phyloP scores from a whole-genome alignment of 768 basidiomycete genomes.

The Russula sp. region DNA sequence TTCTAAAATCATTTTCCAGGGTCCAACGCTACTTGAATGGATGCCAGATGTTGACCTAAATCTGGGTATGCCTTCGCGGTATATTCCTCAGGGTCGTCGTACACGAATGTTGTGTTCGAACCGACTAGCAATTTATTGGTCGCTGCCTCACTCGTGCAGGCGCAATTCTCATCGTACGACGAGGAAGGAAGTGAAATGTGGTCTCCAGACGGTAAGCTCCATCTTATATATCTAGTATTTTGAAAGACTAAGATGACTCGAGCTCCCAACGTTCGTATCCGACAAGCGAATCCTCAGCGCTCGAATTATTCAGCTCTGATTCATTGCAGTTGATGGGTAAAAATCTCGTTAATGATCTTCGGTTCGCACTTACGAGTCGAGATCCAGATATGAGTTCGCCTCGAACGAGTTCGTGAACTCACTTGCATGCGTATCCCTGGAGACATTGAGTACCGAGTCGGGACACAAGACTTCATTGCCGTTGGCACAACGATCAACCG shows the following conservation, averaged over 20 bases:
- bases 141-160: constrained; percentile 63
- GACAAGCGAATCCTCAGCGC: constrained; percentile 71
- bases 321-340: constrained; percentile 91
- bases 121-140: constrained; percentile 76
- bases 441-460: constrained; percentile 78
- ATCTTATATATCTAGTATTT: not conserved
- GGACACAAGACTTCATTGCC: constrained; percentile 86
- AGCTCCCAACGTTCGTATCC: constrained; percentile 75
- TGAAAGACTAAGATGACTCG: constrained; percentile 15
- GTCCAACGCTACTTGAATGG: constrained; percentile 79
- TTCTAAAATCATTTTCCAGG: constrained; percentile 44
- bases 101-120: constrained; percentile 83
- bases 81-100: constrained; percentile 69
- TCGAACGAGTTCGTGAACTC: constrained; percentile 90
- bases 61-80: constrained; percentile 66
- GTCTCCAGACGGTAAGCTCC: constrained; percentile 66
- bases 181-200: constrained; percentile 76
- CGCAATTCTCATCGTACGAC: constrained; percentile 80
- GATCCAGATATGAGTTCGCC: constrained; percentile 83
- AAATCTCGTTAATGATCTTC: not conserved
- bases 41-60: constrained; percentile 69
- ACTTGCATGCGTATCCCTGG: constrained; percentile 78
- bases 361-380: not conserved
- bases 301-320: constrained; percentile 90
- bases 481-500: constrained; percentile 93